phyloP scores from a whole-genome alignment of 768 basidiomycete species.

The Boletales sp. region DNA sequence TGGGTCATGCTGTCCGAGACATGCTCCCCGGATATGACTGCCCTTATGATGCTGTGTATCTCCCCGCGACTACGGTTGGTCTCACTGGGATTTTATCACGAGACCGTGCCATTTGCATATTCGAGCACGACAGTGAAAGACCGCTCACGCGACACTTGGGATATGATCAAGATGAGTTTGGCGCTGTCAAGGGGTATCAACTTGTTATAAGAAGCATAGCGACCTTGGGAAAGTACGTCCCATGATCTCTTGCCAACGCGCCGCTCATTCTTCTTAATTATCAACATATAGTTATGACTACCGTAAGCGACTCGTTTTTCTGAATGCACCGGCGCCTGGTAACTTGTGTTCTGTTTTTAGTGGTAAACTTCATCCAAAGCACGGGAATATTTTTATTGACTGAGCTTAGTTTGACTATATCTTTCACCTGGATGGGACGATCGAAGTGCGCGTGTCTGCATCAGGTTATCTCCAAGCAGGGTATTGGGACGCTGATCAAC shows the following conservation, averaged over 20 bases:
- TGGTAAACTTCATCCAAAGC: slow-evolving; percentile 24
- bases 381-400: slow-evolving; percentile 2
- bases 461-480: slow-evolving; percentile 69
- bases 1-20: slow-evolving; percentile 53
- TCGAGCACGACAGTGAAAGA: slow-evolving; percentile 56
- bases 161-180: slow-evolving; percentile 51
- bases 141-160: slow-evolving; percentile 60
- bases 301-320: slow-evolving; percentile 32
- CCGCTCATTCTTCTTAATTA: not conserved
- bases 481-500: slow-evolving; percentile 50
- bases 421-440: slow-evolving; percentile 62
- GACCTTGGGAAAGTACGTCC: slow-evolving; percentile 61
- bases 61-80: slow-evolving; percentile 57
- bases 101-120: slow-evolving; percentile 59
- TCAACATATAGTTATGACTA: slow-evolving; percentile 47
- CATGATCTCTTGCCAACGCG: not conserved
- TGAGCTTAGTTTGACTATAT: slow-evolving; percentile 57
- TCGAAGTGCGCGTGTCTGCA: slow-evolving; percentile 65
- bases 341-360: slow-evolving; percentile 11
- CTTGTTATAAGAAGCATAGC: slow-evolving; percentile 53
- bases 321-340: not conserved
- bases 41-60: slow-evolving; percentile 54
- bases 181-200: slow-evolving; percentile 58
- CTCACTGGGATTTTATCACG: slow-evolving; percentile 40
- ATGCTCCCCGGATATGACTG: slow-evolving; percentile 69